Base-by-base conservation (phyloP, 2,329 filamentous ascomycete species). In the Fusarium zealandicum region DNA sequence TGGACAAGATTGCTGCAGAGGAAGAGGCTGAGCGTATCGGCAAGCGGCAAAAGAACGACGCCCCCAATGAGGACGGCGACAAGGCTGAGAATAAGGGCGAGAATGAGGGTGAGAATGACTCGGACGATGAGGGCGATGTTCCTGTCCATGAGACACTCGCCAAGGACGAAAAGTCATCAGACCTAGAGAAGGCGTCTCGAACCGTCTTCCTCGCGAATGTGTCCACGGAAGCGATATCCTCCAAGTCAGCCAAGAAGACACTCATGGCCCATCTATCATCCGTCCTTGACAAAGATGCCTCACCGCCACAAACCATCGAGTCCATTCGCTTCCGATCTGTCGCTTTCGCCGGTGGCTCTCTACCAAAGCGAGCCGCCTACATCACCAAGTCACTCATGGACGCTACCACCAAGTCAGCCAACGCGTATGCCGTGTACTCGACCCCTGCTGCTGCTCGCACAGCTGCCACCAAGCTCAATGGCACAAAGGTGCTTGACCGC, bases 141-240 rank as follows among this genome's bases (percentile, higher is more conserved):
- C 78, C 80, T 4, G 74, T 83, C 33, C 86, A 89, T 65, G 86
- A 87, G 69, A 85, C 81, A 49, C 77, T 84, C 32, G 73, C 71
- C 61, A 79, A 76, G 47, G 74, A 76, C 71, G 82, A 77, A 75
- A 86, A 80, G 73, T 77, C 65, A 39, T 66, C 78, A 17, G 90
- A 96, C 61, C 67, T 96, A 3, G 90, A 96, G 52, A 96, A 96
- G 77, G 90, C 93, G 8, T 84, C 85, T 52, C 89, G 95, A 51
- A 99, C 95, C 6, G 86, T 98, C 35, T 99, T 98, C 76, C 79
- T 99, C 11, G 90, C 90, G 68, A 99, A 99, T 69, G 91, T 99
- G 38, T 92, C 92, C 12, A 88, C 84, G 17, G 80, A 88, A 45
- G 92, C 91, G 35, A 91, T 98, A 68, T 90, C 86, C 41, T 92